A percentile compares a stretch with the other conserved stretches of the same genome.
Evolutionary conservation across 139 green algal genomes (phyloP).

Genomic region (Asterochloris erici): DNA sequence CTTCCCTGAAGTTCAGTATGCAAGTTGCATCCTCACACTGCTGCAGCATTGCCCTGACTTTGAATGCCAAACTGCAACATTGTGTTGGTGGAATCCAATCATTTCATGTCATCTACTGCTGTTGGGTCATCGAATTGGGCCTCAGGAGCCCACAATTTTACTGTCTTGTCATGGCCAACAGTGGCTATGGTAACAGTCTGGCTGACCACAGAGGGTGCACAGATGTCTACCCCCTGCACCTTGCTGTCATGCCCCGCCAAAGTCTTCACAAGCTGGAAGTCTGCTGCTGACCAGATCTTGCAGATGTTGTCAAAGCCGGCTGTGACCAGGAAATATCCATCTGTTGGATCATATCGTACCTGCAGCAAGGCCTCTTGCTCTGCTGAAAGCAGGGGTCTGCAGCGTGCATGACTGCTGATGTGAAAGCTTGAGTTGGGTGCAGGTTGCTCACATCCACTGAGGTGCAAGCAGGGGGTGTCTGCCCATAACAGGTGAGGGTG

Average conservation of each 20-base stretch:
- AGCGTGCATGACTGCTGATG: too few relatives aligned
- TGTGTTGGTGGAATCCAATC: too few relatives aligned
- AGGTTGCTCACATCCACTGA: neutral
- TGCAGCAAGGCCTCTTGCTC: constrained; percentile 1
- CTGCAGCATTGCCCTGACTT: too few relatives aligned
- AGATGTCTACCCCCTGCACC: constrained; percentile 85
- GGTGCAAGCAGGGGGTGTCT: neutral
- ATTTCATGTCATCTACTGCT: too few relatives aligned
- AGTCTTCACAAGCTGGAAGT: constrained; percentile 63
- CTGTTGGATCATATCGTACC: constrained; percentile 68
- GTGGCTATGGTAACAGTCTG: constrained; percentile 51
- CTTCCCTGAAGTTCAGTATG: too few relatives aligned
- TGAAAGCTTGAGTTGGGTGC: too few relatives aligned
- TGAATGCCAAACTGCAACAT: too few relatives aligned
- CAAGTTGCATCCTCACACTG: too few relatives aligned
- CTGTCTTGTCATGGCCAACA: constrained; percentile 75
- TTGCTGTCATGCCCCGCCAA: constrained; percentile 92
- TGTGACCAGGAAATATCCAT: constrained; percentile 73
- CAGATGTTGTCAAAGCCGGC: constrained; percentile 67
- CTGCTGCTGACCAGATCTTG: constrained; percentile 52
- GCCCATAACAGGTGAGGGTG: too few relatives aligned
- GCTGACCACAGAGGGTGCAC: constrained; percentile 17
- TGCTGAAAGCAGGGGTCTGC: neutral
- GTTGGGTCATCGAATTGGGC: too few relatives aligned
- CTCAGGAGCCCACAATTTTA: constrained; percentile 80